These are phyloP conservation scores for Solioccasus polychromus DNA, from an alignment of 768 basidiomycete species.

Conservation along the genomic window DNA sequence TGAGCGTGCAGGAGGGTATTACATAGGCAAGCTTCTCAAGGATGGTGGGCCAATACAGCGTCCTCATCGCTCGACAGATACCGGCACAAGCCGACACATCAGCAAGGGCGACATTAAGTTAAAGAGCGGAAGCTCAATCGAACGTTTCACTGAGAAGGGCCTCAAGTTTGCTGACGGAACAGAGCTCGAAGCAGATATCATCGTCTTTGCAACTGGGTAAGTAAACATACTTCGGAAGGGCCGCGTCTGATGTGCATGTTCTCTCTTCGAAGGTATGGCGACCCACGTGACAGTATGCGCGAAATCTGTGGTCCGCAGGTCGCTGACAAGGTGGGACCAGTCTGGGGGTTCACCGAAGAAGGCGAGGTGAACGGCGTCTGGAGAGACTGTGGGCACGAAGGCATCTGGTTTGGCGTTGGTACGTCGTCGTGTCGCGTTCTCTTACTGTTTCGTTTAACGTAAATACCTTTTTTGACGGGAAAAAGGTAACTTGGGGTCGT, in stretches of 20 bases:
- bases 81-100: slow-evolving; percentile 43
- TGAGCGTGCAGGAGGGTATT: slow-evolving; percentile 37
- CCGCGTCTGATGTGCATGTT: too few relatives aligned
- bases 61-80: slow-evolving; percentile 16
- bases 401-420: slow-evolving; percentile 33
- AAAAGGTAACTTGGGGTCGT: slow-evolving; percentile 21
- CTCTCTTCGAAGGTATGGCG: slow-evolving; percentile 40
- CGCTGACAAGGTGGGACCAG: slow-evolving; percentile 41
- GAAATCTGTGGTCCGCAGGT: slow-evolving; percentile 46
- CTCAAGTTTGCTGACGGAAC: slow-evolving; percentile 31
- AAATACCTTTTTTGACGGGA: neutral
- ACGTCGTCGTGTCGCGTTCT: slow-evolving; percentile 3
- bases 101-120: slow-evolving; percentile 49
- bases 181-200: slow-evolving; percentile 30
- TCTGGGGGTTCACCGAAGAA: slow-evolving; percentile 66
- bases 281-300: slow-evolving; percentile 39
- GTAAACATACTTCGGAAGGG: neutral
- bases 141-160: slow-evolving; percentile 30
- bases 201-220: slow-evolving; percentile 35
- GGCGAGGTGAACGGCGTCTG: slow-evolving; percentile 50
- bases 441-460: neutral
- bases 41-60: too few relatives aligned
- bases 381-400: slow-evolving; percentile 34
- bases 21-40: slow-evolving; percentile 30
- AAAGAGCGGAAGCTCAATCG: slow-evolving; percentile 40